Conservation (phyloP, 768 basidiomycete genomes). For the Infundibulicybe gibba region DNA sequence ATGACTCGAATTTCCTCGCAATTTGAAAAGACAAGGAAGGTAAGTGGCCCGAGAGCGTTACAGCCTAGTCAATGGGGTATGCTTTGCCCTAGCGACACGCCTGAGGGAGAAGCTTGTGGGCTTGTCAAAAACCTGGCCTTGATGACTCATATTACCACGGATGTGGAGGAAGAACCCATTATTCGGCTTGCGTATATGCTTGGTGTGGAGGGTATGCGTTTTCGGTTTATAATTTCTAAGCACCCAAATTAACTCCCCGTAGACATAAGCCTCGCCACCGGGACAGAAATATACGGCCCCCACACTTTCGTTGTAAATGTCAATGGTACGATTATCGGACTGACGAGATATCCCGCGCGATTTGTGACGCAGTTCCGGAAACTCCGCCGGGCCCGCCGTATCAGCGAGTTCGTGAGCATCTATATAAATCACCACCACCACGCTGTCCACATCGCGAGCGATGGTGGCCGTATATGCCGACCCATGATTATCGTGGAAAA, state of each 20-base stretch:
- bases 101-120: conserved; percentile 99
- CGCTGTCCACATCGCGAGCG: conserved; percentile 93
- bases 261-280: conserved; percentile 92
- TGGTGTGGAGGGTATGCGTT: conserved; percentile 84
- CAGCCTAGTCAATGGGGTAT: conserved; percentile 99
- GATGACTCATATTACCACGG: conserved; percentile 99
- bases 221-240: not conserved
- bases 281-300: conserved; percentile 93
- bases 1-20: conserved; percentile 99
- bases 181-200: conserved; percentile 87
- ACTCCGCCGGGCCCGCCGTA: conserved; percentile 84
- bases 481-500: conserved; percentile 96
- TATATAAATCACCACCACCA: conserved; percentile 96
- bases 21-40: conserved; percentile 99
- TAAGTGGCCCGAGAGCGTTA: conserved; percentile 93
- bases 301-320: conserved; percentile 94
- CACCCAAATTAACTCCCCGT: conserved; percentile 10
- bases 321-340: conserved; percentile 93
- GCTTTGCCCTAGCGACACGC: conserved; percentile 96
- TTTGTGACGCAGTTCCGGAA: conserved; percentile 92
- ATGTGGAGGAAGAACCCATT: conserved; percentile 95
- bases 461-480: conserved; percentile 96
- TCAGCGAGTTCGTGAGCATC: conserved; percentile 95
- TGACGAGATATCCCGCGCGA: conserved; percentile 78
- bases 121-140: conserved; percentile 97